These are phyloP conservation scores for Spergularia bocconei DNA, from an alignment of 148 eudicot genomes.

Conservation along the genomic window DNA sequence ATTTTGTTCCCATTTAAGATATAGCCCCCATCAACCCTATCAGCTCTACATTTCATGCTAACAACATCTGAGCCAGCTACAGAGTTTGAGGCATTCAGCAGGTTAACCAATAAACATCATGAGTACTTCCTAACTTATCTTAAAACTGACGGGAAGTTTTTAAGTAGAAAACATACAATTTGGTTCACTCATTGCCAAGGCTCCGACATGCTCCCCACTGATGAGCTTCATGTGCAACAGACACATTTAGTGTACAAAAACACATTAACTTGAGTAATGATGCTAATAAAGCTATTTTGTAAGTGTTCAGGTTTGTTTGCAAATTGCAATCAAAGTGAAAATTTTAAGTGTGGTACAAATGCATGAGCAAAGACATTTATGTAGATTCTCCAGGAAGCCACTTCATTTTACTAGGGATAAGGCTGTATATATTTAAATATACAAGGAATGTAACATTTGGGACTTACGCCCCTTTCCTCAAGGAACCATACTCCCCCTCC, in stretches of 20 bases:
- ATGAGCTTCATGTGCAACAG: constrained; percentile 53
- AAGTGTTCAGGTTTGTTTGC: background rate
- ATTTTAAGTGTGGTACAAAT: background rate
- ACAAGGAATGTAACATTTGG: too few relatives aligned
- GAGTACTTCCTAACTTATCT: background rate
- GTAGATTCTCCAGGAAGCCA: background rate
- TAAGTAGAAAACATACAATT: constrained; percentile 50
- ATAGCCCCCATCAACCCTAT: constrained; percentile 82
- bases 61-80: constrained; percentile 99
- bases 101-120: constrained; percentile 2
- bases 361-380: background rate
- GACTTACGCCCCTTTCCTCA: too few relatives aligned
- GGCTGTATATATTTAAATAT: background rate
- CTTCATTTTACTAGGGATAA: background rate
- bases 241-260: constrained; percentile 7
- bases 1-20: constrained; percentile 91
- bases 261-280: constrained; percentile 1
- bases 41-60: constrained; percentile 99
- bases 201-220: constrained; percentile 98
- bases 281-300: background rate
- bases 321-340: background rate
- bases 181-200: constrained; percentile 99
- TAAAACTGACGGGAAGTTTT: background rate
- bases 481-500: too few relatives aligned
- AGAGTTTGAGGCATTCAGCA: constrained; percentile 4